Conservation (phyloP, 208 protist genomes). For the Trypanosoma cruzi region DNA sequence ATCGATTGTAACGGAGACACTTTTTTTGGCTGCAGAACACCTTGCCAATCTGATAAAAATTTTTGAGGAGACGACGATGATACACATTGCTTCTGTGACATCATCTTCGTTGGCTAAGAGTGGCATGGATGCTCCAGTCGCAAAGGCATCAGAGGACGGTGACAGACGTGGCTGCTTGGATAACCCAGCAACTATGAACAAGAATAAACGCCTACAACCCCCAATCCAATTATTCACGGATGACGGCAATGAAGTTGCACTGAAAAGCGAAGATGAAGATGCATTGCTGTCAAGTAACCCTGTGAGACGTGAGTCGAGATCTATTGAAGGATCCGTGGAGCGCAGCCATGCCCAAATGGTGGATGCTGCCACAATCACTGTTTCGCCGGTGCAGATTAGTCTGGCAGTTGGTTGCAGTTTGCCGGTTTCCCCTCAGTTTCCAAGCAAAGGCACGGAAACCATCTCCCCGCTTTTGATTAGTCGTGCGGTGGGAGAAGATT, state of each 20-base stretch:
- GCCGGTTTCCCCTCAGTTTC: not conserved
- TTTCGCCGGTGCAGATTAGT: slow-evolving; percentile 8
- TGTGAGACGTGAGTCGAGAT: not conserved
- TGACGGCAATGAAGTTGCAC: not conserved
- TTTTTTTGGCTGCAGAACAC: not conserved
- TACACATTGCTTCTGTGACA: not conserved
- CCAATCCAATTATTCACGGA: not conserved
- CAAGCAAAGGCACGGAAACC: slow-evolving; percentile 1
- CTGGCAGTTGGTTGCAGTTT: slow-evolving; percentile 4
- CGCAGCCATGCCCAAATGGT: not conserved
- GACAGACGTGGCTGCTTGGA: not conserved
- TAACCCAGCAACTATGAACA: not conserved
- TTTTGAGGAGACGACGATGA: not conserved
- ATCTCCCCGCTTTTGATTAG: slow-evolving; percentile 10
- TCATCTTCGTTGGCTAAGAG: not conserved
- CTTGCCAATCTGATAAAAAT: not conserved
- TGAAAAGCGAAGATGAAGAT: not conserved
- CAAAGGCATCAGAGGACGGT: not conserved
- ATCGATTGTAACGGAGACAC: not conserved
- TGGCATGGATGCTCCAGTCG: not conserved
- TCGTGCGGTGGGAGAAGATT: not conserved
- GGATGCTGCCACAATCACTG: slow-evolving; percentile 7
- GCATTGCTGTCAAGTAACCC: not conserved
- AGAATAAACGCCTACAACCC: not conserved
- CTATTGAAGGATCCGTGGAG: not conserved